Evolutionary conservation across 768 basidiomycete genomes (phyloP), one percentile per base, ranked within the genome.

Genomic region (Suillus plorans): DNA sequence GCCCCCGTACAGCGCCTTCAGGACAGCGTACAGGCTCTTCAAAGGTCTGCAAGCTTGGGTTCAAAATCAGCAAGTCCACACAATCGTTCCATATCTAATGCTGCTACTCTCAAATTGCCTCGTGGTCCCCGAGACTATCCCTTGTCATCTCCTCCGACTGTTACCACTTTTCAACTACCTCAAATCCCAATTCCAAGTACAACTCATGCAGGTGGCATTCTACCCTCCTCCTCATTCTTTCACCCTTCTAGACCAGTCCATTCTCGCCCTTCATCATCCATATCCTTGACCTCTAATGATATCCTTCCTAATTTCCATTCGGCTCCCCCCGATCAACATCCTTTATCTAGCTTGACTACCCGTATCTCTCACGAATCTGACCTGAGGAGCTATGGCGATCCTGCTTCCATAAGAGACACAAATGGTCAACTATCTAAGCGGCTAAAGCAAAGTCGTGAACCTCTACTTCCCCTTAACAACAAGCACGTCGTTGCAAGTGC

Each of bases 181-280:
- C 36, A 69, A 41, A 34, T 63, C 13, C 69, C 70, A 41, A 39
- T 65, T 18, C 68, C 70, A n/a, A 65, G 62, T n/a, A 62, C 84
- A 1, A 88, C 89, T 0, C 89, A 92, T 73, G 87, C 88, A 14
- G 85, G 86, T 52, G 91, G 90, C 39, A 89, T 93, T 22, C 86
- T 88, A 63, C 91, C 93, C 18, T 87, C 91, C 12, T 85, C 90
- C 5, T 88, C 89, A 8, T 93, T 94, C 79, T 93, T 93, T 71
- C 85, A 82, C 25, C 90, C 91, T 5, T 84, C 87, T 5, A 82
- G 87, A 59, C 91, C 90, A 0, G 74, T 75, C 28, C 79, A 86
- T 67, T 83, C 80, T 37, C 84, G 74, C 28, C 80, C 79, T 31
- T 72, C 80, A 60, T 78, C 76, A 20, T 79, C 80, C 9, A 70